These are phyloP conservation scores for Penicillium roqueforti DNA, from an alignment of 495 filamentous ascomycete genomes.

Conservation along the genomic window DNA sequence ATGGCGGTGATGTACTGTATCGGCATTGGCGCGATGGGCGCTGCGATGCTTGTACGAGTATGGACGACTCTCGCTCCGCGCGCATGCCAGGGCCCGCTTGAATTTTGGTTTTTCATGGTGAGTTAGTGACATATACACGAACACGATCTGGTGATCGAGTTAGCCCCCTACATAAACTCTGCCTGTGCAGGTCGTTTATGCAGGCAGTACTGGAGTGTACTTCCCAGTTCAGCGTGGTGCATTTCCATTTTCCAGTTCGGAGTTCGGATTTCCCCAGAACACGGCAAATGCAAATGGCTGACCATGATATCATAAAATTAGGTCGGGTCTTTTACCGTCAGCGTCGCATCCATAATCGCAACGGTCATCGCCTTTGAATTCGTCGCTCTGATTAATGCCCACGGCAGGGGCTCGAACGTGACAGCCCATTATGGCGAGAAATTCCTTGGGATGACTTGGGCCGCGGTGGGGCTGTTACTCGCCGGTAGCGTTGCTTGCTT, in stretches of 20 bases:
- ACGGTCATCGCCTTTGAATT: constrained; percentile 57
- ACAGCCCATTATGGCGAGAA: constrained; percentile 50
- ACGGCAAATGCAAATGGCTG: background rate
- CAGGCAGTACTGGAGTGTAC: background rate
- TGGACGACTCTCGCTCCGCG: constrained; percentile 12
- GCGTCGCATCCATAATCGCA: constrained; percentile 61
- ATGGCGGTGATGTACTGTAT: constrained; percentile 65
- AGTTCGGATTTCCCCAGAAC: background rate
- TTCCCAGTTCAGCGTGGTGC: background rate
- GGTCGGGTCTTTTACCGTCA: constrained; percentile 46
- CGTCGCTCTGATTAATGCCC: constrained; percentile 52
- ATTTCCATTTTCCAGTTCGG: no score
- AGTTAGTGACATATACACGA: constrained; percentile 17
- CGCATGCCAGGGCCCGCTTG: constrained; percentile 20
- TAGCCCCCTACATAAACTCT: constrained; percentile 1
- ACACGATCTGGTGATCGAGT: background rate
- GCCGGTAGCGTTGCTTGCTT: constrained; percentile 31
- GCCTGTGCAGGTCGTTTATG: background rate
- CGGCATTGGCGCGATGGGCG: constrained; percentile 52
- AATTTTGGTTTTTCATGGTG: constrained; percentile 33
- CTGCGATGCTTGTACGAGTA: constrained; percentile 46
- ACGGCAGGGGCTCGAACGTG: constrained; percentile 52
- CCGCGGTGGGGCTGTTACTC: constrained; percentile 47
- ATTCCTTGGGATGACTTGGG: constrained; percentile 61
- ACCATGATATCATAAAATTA: constrained; percentile 13